Evolutionary conservation across 768 basidiomycete genomes (phyloP), one percentile per base, ranked within the genome.

Genomic region (Multifurca ochricompacta): DNA sequence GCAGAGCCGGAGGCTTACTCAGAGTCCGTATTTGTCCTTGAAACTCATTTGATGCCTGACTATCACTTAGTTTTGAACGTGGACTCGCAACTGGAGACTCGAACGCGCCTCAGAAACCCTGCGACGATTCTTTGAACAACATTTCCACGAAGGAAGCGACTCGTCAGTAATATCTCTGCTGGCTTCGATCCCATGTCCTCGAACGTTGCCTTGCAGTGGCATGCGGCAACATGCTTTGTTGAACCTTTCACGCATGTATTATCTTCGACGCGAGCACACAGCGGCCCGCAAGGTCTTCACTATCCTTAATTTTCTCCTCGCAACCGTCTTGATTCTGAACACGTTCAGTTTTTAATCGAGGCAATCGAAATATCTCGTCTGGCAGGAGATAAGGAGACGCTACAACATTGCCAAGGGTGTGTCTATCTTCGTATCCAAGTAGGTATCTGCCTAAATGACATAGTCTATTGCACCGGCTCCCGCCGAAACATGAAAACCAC

Each of bases 51-150:
- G 13, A 16, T 46, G n/a, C 27, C 69, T 72, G 54, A 47, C 27
- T 46, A 27, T 28, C 16, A 23, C 8, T 42, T 11, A 91, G 89
- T 5, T 91, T 80, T 77, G 81, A 88, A 64, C 78, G 78, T 51
- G 79, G 77, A 6, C 64, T 76, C n/a, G 72, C 76, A 11, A 76
- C 78, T 5, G 86, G 85, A 0, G 88, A 91, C 66, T 82, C 82
- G 58, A 80, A 79, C 41, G 60, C 77, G 87, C 87, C 0, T 74
- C 78, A 2, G 87, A 89, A 59, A 83, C 80, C 60, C 68, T 92
- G 35, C 77, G 88, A 31, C 72, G 79, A 48, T 92, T 87, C 66
- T 92, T 91, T 60, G 89, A 91, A 65, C 90, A 91, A 56, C 84
- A 81, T 63, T 92, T 92, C 63, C 84, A 90, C 58, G 81, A 85